A percentile compares a stretch with the other conserved stretches of the same genome.
phyloP scores from a whole-genome alignment of 345 rosid species.

The Eucalyptus shirleyi region DNA sequence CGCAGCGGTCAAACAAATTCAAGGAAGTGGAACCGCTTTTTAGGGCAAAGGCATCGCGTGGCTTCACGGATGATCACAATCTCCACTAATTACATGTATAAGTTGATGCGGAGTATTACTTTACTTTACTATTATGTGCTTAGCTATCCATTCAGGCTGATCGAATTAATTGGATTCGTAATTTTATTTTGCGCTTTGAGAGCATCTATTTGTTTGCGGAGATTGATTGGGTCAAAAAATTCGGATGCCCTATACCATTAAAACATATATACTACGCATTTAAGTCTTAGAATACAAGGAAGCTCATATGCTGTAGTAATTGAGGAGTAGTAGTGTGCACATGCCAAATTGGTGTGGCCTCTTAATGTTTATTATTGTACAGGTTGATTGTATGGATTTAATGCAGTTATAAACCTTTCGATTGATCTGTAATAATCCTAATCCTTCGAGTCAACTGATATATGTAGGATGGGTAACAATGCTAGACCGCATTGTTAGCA shows the following conservation, averaged over 20 bases:
- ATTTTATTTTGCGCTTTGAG: neutral
- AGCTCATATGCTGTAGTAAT: neutral
- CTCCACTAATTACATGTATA: neutral
- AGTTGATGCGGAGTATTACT: neutral
- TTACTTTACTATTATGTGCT: neutral
- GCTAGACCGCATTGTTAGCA: rapidly evolving
- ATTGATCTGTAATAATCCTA: rapidly evolving
- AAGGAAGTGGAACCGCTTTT: neutral
- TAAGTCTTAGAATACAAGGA: neutral
- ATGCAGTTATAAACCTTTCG: rapidly evolving
- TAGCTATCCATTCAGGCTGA: neutral
- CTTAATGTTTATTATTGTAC: no score
- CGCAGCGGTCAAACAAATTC: neutral
- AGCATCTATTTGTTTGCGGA: neutral
- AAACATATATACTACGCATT: neutral
- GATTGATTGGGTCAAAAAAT: neutral
- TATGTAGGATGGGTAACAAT: rapidly evolving
- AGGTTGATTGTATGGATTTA: neutral
- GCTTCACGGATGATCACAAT: neutral
- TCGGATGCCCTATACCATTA: neutral
- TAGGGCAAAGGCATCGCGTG: neutral
- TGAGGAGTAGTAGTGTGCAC: neutral
- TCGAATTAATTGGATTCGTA: neutral
- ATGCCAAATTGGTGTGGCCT: no score
- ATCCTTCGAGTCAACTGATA: neutral